Evolutionary conservation across 2,329 filamentous ascomycete genomes (phyloP), one percentile per base, ranked within the genome.

Genomic region (Hortaea sp.): DNA sequence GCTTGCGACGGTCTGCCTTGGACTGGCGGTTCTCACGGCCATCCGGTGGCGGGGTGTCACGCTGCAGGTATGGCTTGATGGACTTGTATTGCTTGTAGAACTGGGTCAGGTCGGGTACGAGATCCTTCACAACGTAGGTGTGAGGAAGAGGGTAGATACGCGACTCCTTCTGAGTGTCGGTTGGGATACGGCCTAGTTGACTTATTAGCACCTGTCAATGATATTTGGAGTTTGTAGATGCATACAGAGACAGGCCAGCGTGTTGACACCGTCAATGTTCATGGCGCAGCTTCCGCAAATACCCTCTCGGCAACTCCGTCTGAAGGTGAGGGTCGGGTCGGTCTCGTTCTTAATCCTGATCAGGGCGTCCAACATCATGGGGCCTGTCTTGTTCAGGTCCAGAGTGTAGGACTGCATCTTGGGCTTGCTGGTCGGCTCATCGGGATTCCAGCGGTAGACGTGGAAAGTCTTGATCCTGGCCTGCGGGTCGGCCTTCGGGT

Each of bases 61-160:
- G 81, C 75, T 97, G 92, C 45, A 98, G 82, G 69, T 95, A 98
- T 39, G 92, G 92, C 82, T 97, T 94, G 73, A 98, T 95, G 11
- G 89, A 95, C 74, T 95, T 95, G 81, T 98, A 98, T 77, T 98
- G 92, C 79, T 97, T 97, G 81, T 98, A 98, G 75, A 98, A 97
- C 64, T 92, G 85, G 53, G 92, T 98, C 74, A 98, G 75, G 67
- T 98, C 92, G 49, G 92, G 90, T 31, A 98, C 92, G 53, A 98
- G 81, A 68, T 98, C 92, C 81, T 97, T 98, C 73, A 98, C 89
- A 59, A 98, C 87, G 72, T 95, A 98, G 69, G 89, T 95, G 74
- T 98, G 92, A 61, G 92, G 92, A 57, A 98, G 79, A 51, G 92
- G 92, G 75, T 98, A 98, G 70, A 98, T 89, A 75, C 94, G 90